phyloP scores from a whole-genome alignment of 129 eudicot genomes.

The Helianthus tuberosus region DNA sequence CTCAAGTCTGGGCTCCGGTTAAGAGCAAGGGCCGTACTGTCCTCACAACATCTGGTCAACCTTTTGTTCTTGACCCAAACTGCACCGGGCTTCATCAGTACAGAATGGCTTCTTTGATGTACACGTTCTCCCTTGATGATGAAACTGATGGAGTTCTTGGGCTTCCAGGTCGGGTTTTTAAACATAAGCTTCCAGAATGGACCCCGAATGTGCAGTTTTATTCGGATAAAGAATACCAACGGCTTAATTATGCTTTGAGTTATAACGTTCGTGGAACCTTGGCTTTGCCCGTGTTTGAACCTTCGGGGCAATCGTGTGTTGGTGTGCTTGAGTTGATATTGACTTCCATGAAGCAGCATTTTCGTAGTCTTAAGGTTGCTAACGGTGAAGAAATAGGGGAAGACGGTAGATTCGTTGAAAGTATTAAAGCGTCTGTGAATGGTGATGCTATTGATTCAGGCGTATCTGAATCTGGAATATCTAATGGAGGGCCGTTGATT shows the following conservation, averaged over 20 bases:
- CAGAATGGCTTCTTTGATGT: slow-evolving; percentile 81
- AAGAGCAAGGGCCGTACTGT: slow-evolving; percentile 57
- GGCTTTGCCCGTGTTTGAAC: slow-evolving; percentile 95
- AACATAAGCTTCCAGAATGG: slow-evolving; percentile 89
- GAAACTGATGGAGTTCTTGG: slow-evolving; percentile 71
- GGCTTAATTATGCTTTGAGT: slow-evolving; percentile 71
- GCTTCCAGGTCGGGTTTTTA: slow-evolving; percentile 84
- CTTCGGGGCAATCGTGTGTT: slow-evolving; percentile 78
- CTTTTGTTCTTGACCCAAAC: slow-evolving; percentile 86
- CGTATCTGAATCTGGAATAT: slow-evolving; percentile 35
- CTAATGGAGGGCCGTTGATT: slow-evolving; percentile 42
- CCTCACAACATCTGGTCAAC: slow-evolving; percentile 90
- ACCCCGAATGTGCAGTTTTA: slow-evolving; percentile 95
- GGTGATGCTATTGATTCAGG: slow-evolving; percentile 49
- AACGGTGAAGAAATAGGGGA: slow-evolving; percentile 74
- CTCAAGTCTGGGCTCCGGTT: slow-evolving; percentile 93
- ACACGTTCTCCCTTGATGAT: slow-evolving; percentile 69
- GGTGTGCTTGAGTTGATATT: slow-evolving; percentile 92
- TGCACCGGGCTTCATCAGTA: slow-evolving; percentile 87
- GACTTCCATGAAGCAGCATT: slow-evolving; percentile 78
- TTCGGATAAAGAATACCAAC: slow-evolving; percentile 78
- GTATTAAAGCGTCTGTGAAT: slow-evolving; percentile 47
- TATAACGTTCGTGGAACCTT: slow-evolving; percentile 84
- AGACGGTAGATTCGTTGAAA: slow-evolving; percentile 62
- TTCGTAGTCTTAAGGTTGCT: slow-evolving; percentile 71